phyloP scores from a whole-genome alignment of 2,329 filamentous ascomycete species.

The Hypomyces perniciosus region DNA sequence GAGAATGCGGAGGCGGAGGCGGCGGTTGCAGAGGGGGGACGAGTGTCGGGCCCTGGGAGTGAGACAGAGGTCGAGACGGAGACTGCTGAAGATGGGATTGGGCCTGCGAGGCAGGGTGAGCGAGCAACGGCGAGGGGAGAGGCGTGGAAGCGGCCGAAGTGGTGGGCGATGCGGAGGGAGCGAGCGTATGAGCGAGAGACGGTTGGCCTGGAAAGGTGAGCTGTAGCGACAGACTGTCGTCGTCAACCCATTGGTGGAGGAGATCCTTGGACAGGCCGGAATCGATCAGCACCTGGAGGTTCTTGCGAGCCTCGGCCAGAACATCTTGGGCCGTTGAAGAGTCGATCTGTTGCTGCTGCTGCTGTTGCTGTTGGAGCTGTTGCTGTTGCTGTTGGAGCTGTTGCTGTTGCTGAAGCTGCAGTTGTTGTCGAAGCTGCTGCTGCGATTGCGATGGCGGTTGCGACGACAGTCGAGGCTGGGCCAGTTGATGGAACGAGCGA shows the following conservation, averaged over 20 bases:
- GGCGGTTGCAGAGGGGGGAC: slow-evolving; percentile 25
- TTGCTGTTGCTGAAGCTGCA: slow-evolving; percentile 3
- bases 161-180: slow-evolving; percentile 4
- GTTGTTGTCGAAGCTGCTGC: slow-evolving; percentile 7
- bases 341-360: slow-evolving; percentile 25
- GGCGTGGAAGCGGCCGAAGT: slow-evolving; percentile 14
- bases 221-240: slow-evolving; percentile 30
- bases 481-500: slow-evolving; percentile 20
- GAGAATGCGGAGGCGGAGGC: slow-evolving; percentile 25
- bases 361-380: slow-evolving; percentile 14
- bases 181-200: slow-evolving; percentile 4
- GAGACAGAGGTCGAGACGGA: slow-evolving; percentile 14
- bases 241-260: slow-evolving; percentile 37
- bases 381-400: slow-evolving; percentile 19
- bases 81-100: slow-evolving; percentile 11
- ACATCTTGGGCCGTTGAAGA: slow-evolving; percentile 36
- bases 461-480: slow-evolving; percentile 4
- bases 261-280: slow-evolving; percentile 39
- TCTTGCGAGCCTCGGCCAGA: slow-evolving; percentile 39
- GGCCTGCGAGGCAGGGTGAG: slow-evolving; percentile 7
- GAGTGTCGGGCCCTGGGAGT: slow-evolving; percentile 13
- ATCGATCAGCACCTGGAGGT: slow-evolving; percentile 40
- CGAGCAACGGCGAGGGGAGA: slow-evolving; percentile 11
- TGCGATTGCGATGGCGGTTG: slow-evolving; percentile 10
- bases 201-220: slow-evolving; percentile 19